Base-by-base conservation (phyloP, 2,329 filamentous ascomycete species). In the Fusarium piperis region DNA sequence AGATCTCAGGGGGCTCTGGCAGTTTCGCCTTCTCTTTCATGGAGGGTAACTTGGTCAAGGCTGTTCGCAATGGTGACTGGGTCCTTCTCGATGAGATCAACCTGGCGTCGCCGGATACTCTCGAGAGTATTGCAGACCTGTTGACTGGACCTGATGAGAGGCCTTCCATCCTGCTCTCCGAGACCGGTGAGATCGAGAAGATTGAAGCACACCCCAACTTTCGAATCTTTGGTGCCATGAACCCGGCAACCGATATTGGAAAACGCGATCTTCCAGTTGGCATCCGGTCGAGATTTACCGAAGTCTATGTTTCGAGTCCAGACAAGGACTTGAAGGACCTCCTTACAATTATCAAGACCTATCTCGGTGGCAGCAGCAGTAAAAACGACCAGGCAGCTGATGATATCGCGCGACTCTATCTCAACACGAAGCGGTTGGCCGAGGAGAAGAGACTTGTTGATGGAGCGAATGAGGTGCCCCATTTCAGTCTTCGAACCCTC, bases 151-250 rank as follows among this genome's bases (percentile, higher is more conserved):
- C 89, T 11, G 89, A 90, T 67, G 90, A 90, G 35, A 85, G 86
- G 1, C 95, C 95, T 1, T 98, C 94, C 0, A 91, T 99, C 51
- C 84, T 99, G 6, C 87, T 99, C 9, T 95, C 95, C 0, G 96
- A 99, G 83, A 96, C 94, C 39, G 96, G 96, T 38, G 94, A 96
- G 74, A 94, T 97, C 46, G 94, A 98, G 80, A 90, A 95, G 71
- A 91, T 99, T 36, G 88, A 91, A 67, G 96, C 95, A 1, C 95
- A 99, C 80, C 92, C 94, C 0, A 91, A 97, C 71, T 99, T 99
- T 80, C 91, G 96, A 39, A 93, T 99, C 15, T 99, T 99, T 78
- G 97, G 94, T 58, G 96, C 97, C 30, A 99, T 99, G 96, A 99
- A 99, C 78, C 96, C 96, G 32, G 96, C 96, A 6, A 99, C 96